Evolutionary conservation across 805 yeast genomes (phyloP), one percentile per base, ranked within the genome.

Genomic region (Kodamaea kakaduensis): DNA sequence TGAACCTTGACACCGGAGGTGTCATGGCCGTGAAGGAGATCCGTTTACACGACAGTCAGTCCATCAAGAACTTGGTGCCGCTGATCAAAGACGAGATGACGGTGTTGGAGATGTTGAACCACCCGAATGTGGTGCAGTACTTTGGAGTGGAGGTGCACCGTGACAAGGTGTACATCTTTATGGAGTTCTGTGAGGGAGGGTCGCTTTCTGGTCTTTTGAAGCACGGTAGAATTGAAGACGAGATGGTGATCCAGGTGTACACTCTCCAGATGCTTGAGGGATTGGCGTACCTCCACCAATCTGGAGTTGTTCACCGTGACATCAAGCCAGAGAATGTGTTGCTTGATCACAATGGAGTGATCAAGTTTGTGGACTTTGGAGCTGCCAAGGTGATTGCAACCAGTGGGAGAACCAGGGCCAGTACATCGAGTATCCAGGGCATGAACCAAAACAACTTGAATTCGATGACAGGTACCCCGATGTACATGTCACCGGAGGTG

Each of bases 401-500:
- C 34, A 75, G 80, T 5, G 79, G 76, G 12, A 53, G 61, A 22
- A 70, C 73, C 0, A 48, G 67, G 36, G 57, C 41, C 9, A 16
- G 28, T 3, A 17, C 34, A 2, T 21, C 26, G n/a, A 36, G 22
- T n/a, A 23, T 21, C n/a, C 32, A 25, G 28, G 17, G 17, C 6
- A 20, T 18, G 24, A 32, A 24, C 17, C 32, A 38, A 13, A 41
- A 58, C 35, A 65, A 60, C 35, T 47, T 59, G 42, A 67, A 64
- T 40, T 65, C 75, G 18, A 71, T 84, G 68, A 80, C 95, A 2
- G 98, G 98, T 25, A 93, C 98, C 0, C 97, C 97, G 10, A 93
- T 90, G 97, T 93, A 93, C 61, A 90, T 93, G 97, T 87, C 97
- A 0, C 98, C 98, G 0, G 98, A 93, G 52, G 84, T 86, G 0